A percentile compares a stretch with the other conserved stretches of the same genome.
phyloP scores from a whole-genome alignment of 495 filamentous ascomycete genomes.

The Chaetomium fimeti region DNA sequence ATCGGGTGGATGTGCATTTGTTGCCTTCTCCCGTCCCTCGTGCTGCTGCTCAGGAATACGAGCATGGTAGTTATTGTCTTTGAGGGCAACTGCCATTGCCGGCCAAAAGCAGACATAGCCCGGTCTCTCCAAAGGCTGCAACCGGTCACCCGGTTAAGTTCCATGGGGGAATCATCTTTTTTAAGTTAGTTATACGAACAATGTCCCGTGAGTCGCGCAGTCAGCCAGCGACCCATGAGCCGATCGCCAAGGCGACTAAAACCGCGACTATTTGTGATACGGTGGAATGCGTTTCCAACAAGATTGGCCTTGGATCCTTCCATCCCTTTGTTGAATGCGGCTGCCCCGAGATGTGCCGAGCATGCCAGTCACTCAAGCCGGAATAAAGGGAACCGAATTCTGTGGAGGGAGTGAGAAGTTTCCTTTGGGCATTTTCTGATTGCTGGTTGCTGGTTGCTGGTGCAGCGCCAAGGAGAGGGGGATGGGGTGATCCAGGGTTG shows the following conservation, averaged over 20 bases:
- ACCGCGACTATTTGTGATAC: background rate
- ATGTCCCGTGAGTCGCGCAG: background rate
- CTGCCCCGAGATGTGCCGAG: background rate
- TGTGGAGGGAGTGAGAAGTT: background rate
- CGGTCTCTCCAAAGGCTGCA: background rate
- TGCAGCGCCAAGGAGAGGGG: background rate
- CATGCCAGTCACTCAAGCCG: background rate
- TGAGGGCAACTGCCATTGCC: background rate
- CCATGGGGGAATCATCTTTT: background rate
- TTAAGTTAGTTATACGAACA: conserved; percentile 4
- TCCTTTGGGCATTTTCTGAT: too few species aligned
- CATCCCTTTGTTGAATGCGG: too few species aligned
- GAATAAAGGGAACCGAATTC: background rate
- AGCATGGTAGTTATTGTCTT: background rate
- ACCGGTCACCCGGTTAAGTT: background rate
- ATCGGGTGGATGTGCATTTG: background rate
- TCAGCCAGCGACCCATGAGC: background rate
- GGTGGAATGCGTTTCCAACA: background rate
- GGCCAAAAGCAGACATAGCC: background rate
- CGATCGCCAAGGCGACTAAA: background rate
- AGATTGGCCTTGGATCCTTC: too few species aligned
- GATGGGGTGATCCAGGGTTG: too few species aligned
- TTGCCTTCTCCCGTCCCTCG: background rate
- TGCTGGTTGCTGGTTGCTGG: too few species aligned
- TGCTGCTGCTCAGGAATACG: background rate